Conservation (phyloP, 805 yeast genomes). For the Debaryomyces tyrocola region DNA sequence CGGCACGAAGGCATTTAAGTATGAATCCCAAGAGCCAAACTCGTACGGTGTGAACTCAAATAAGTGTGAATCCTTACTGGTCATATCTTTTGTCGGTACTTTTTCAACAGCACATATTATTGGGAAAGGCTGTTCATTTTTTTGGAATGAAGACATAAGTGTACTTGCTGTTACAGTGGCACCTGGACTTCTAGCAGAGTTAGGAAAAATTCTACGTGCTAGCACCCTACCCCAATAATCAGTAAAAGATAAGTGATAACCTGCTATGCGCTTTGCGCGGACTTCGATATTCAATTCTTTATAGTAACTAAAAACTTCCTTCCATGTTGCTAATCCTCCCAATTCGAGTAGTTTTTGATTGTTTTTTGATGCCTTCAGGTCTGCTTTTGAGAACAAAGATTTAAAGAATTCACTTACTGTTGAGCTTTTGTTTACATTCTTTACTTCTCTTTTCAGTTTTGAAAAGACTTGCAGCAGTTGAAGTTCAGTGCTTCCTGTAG, state of each 20-base stretch:
- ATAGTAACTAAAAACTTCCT: conserved; percentile 45
- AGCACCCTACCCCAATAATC: conserved; percentile 72
- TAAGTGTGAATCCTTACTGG: conserved; percentile 41
- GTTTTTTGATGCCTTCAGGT: neutral
- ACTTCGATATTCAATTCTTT: conserved; percentile 55
- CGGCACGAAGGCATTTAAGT: conserved; percentile 47
- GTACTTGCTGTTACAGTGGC: conserved; percentile 41
- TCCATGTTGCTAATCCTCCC: conserved; percentile 1
- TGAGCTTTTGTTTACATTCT: neutral
- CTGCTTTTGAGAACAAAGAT: neutral
- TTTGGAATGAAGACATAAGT: conserved; percentile 34
- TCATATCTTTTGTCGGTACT: conserved; percentile 26
- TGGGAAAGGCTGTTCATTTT: conserved; percentile 49
- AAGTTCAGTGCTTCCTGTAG: no score
- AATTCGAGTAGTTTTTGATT: neutral
- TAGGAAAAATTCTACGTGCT: conserved; percentile 45
- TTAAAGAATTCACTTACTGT: neutral
- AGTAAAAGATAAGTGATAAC: conserved; percentile 58
- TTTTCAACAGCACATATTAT: conserved; percentile 43
- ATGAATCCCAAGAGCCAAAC: conserved; percentile 66
- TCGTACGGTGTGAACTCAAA: conserved; percentile 66
- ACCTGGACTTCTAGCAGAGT: conserved; percentile 31
- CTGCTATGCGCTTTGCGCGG: conserved; percentile 49
- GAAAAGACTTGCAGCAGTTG: no score
- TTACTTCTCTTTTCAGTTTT: no score